These are phyloP conservation scores for Nakaseomyces nivariensis DNA, from an alignment of 1,139 yeast genomes.

Conservation along the genomic window DNA sequence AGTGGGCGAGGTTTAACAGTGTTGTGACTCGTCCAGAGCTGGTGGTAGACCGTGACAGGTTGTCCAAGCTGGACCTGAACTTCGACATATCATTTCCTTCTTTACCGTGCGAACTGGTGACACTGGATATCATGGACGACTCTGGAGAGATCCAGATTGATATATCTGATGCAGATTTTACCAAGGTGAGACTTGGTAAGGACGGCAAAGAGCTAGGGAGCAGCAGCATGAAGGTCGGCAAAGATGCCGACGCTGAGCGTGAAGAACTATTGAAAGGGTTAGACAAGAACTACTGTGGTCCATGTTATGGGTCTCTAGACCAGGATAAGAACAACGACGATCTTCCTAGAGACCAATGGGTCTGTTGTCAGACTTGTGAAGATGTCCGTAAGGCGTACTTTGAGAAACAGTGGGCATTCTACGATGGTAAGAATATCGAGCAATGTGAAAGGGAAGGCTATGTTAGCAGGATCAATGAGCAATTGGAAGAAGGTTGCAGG, in stretches of 20 bases:
- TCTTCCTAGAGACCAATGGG: constrained; percentile 26
- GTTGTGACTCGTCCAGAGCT: constrained; percentile 69
- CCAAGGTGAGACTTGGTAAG: constrained; percentile 50
- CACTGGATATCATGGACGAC: constrained; percentile 68
- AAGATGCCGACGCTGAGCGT: constrained; percentile 15
- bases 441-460: constrained; percentile 90
- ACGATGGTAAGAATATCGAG: constrained; percentile 72
- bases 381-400: constrained; percentile 76
- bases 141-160: constrained; percentile 78
- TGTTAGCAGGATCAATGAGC: constrained; percentile 46
- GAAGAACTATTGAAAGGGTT: constrained; percentile 19
- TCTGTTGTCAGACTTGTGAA: constrained; percentile 81
- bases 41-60: constrained; percentile 79
- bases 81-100: constrained; percentile 74
- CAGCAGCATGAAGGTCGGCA: constrained; percentile 32
- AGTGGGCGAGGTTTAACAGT: constrained; percentile 63
- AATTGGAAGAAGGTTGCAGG: constrained; percentile 79
- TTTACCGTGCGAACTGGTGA: constrained; percentile 65
- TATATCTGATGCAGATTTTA: constrained; percentile 59
- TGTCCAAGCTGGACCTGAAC: constrained; percentile 65
- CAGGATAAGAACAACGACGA: constrained; percentile 45
- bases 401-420: constrained; percentile 74
- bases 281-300: constrained; percentile 53
- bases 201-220: constrained; percentile 19
- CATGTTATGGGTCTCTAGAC: constrained; percentile 79